These are phyloP conservation scores for Platanus orientalis DNA, from an alignment of 164 flowering plant genomes.

Conservation along the genomic window DNA sequence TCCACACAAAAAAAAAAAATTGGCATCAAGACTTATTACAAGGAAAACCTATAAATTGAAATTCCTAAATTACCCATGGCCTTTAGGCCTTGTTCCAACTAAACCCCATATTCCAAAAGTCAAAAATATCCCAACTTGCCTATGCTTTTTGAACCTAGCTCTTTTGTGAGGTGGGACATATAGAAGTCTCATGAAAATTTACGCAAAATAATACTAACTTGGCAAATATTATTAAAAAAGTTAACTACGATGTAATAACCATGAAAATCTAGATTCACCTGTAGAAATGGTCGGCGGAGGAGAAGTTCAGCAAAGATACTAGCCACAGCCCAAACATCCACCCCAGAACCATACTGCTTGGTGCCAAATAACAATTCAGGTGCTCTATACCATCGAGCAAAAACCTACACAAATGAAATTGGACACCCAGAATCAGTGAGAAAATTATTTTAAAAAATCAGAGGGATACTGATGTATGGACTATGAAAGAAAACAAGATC, in stretches of 20 bases:
- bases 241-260: background rate
- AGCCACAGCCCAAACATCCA: constrained; percentile 99
- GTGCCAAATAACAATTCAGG: constrained; percentile 96
- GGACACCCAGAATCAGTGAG: no score
- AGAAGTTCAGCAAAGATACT: constrained; percentile 98
- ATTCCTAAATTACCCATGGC: no score
- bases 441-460: no score
- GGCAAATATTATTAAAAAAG: background rate
- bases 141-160: no score
- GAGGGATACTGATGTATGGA: no score
- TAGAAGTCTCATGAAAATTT: background rate
- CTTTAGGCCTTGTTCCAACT: no score
- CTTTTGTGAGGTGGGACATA: no score
- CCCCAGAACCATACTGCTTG: constrained; percentile 93
- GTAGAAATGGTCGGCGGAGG: constrained; percentile 85
- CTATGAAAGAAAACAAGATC: background rate
- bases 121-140: no score
- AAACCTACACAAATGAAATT: constrained; percentile 46
- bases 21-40: no score
- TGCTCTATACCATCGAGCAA: constrained; percentile 98
- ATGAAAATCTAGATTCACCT: constrained; percentile 38
- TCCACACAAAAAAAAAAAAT: no score
- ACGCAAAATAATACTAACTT: background rate
- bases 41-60: no score
- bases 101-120: no score